Conservation (phyloP, 805 yeast species). For the Cyberlindnera sargentensis region DNA sequence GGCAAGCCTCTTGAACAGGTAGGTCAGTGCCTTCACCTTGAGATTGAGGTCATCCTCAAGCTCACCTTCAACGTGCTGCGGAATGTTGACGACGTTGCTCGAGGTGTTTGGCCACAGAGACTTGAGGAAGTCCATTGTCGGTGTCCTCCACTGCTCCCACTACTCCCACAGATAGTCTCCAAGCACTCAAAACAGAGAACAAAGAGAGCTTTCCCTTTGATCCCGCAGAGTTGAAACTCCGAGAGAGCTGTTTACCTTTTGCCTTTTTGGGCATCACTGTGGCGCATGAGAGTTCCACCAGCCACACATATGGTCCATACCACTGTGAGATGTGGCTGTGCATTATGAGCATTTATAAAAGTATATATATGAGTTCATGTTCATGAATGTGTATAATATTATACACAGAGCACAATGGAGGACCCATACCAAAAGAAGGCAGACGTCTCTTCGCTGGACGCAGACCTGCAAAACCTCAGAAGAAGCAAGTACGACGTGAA, state of each 20-base stretch:
- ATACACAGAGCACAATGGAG: constrained; percentile 2
- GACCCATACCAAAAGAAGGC: constrained; percentile 25
- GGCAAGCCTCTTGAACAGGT: constrained; percentile 47
- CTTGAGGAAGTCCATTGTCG: constrained; percentile 19
- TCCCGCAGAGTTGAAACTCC: too few relatives aligned
- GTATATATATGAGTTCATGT: too few relatives aligned
- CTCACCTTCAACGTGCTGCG: constrained; percentile 39
- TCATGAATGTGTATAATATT: too few relatives aligned
- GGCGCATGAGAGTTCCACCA: neutral
- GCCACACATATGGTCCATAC: neutral
- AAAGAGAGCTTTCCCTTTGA: neutral
- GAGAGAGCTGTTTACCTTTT: constrained; percentile 1
- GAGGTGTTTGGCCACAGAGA: constrained; percentile 30
- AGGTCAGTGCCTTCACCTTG: constrained; percentile 51
- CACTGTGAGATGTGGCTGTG: too few relatives aligned
- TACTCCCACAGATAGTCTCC: too few relatives aligned
- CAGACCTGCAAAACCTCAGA: constrained; percentile 48
- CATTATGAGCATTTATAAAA: too few relatives aligned
- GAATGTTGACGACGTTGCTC: constrained; percentile 35
- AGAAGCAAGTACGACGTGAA: constrained; percentile 40
- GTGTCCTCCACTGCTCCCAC: too few relatives aligned
- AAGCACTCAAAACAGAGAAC: too few relatives aligned
- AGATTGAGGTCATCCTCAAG: constrained; percentile 53
- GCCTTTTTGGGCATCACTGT: neutral
- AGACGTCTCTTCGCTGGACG: constrained; percentile 54